Base-by-base conservation (phyloP, 257 asterid species). In the Penstemon davidsonii region DNA sequence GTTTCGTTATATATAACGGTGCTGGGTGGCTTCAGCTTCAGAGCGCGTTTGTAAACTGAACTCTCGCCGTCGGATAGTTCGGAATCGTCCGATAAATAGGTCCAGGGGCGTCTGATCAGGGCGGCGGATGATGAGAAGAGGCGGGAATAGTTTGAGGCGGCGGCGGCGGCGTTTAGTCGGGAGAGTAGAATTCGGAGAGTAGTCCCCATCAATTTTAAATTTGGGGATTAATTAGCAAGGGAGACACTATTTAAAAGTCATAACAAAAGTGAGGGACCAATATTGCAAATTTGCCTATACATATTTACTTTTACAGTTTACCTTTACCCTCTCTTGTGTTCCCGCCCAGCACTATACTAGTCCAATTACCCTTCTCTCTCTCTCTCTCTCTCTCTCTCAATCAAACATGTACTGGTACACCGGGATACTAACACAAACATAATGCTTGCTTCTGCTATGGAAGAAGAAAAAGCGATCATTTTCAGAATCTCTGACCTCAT, bases 21-120 rank as follows among this genome's bases (percentile, higher is more conserved):
- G 69, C 80, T 69, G 18, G 94, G 96, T 43, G 82, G 80, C 80
- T 89, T 89, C 64, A 75, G 70, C 83, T 79, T 85, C 72, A 84
- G 90, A 13, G 86, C 81, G 8, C 83, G 86, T 25, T 67, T 67
- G 76, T 88, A 91, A 13, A 85, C 86, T 10, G 78, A 60, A 76
- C 91, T 87, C 74, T 76, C 80, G 41, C 73, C 69, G 55, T 73
- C 70, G 3, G 75, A 53, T 3, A 43, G 74, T 5, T 76, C 84
- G 36, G 70, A 46, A 5, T 66, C 78, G 13, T 77, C 84, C 11
- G 68, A 41, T 2, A 12, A 66, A 61, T 33, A 55, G 60, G 67
- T 72, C 81, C 78, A 62, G 9, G 65, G 75, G 25, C 70, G 76
- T 38, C 39, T 75, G 64, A 44, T 51, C 44, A 60, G 44, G 62